These are phyloP conservation scores for Verruconis gallopava DNA, from an alignment of 2,329 filamentous ascomycete genomes.

Conservation along the genomic window DNA sequence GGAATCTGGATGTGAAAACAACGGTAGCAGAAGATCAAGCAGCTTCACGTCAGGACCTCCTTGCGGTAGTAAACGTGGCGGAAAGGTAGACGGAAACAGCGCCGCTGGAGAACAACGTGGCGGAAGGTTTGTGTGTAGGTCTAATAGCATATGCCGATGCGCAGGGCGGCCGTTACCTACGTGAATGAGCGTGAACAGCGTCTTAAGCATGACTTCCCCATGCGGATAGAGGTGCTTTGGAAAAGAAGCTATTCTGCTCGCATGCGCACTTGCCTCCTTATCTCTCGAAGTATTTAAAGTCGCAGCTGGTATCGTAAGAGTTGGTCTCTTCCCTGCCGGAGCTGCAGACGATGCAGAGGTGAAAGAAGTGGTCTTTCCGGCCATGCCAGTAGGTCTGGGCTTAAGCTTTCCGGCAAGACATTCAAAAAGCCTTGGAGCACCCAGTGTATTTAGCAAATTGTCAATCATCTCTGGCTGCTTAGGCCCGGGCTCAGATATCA, in stretches of 20 bases:
- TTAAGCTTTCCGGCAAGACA: slow-evolving; percentile 69
- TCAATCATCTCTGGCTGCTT: slow-evolving; percentile 62
- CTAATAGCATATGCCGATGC: slow-evolving; percentile 53
- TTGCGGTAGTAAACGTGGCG: slow-evolving; percentile 41
- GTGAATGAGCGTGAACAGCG: slow-evolving; percentile 75
- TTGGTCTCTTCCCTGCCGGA: slow-evolving; percentile 9
- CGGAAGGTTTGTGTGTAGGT: slow-evolving; percentile 26
- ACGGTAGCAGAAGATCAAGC: slow-evolving; percentile 56
- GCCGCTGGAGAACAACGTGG: slow-evolving; percentile 56
- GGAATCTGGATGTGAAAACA: slow-evolving; percentile 59
- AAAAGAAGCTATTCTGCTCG: slow-evolving; percentile 20
- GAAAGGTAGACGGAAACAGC: slow-evolving; percentile 21
- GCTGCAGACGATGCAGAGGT: not conserved
- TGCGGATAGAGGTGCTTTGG: slow-evolving; percentile 16
- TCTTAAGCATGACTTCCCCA: slow-evolving; percentile 58
- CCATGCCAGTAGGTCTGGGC: slow-evolving; percentile 28
- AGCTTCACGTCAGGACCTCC: slow-evolving; percentile 56
- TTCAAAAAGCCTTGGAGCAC: slow-evolving; percentile 65
- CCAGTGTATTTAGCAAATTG: slow-evolving; percentile 62
- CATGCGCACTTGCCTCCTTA: slow-evolving; percentile 1
- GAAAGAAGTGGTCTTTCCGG: not conserved
- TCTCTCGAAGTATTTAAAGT: not conserved
- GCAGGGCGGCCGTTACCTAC: slow-evolving; percentile 69
- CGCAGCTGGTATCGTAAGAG: slow-evolving; percentile 32
- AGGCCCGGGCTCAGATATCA: slow-evolving; percentile 53